phyloP scores from a whole-genome alignment of 768 basidiomycete genomes.

The Leccinum fibrillosum region DNA sequence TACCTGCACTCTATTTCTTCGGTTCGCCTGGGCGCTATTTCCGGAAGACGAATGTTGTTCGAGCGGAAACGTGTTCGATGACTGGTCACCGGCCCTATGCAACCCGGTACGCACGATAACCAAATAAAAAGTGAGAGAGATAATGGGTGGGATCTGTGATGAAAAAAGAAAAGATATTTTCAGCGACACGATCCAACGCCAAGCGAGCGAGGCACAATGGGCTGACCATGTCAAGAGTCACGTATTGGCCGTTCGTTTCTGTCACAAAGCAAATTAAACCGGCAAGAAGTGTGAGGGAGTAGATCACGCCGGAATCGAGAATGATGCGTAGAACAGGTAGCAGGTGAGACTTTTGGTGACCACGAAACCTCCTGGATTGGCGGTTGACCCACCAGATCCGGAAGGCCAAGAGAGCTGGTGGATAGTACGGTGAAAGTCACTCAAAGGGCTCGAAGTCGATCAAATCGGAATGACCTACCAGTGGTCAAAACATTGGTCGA shows the following conservation, averaged over 20 bases:
- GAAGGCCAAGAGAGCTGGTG: slow-evolving; percentile 26
- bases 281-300: slow-evolving; percentile 34
- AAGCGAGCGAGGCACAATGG: not conserved
- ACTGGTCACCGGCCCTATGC: not conserved
- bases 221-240: slow-evolving; percentile 36
- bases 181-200: not conserved
- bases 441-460: not conserved
- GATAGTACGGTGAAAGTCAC: not conserved
- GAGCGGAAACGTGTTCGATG: not conserved
- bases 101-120: slow-evolving; percentile 38
- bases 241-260: slow-evolving; percentile 30
- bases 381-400: slow-evolving; percentile 31
- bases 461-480: slow-evolving; percentile 13
- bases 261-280: slow-evolving; percentile 30
- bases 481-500: slow-evolving; percentile 34
- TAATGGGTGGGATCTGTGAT: slow-evolving; percentile 34
- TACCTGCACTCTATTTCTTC: slow-evolving; percentile 2
- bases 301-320: slow-evolving; percentile 38
- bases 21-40: not conserved
- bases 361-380: slow-evolving; percentile 11
- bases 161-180: not conserved
- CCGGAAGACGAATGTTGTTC: not conserved
- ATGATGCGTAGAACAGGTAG: slow-evolving; percentile 27
- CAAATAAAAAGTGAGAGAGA: slow-evolving; percentile 42
- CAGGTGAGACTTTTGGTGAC: slow-evolving; percentile 5